phyloP scores from a whole-genome alignment of 805 yeast genomes.

The Ogataea pini region DNA sequence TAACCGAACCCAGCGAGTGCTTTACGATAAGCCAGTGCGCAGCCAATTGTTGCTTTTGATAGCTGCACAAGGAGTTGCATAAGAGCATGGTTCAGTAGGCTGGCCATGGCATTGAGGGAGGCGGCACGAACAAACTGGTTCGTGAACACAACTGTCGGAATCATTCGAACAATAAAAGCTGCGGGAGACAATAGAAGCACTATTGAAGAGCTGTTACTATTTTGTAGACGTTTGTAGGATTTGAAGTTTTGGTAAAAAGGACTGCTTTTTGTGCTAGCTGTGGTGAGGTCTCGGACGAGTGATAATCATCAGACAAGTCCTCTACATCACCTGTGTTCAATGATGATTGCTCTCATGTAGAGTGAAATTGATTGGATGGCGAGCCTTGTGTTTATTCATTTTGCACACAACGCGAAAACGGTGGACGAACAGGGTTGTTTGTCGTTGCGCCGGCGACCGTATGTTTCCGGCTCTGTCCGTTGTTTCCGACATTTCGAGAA shows the following conservation, averaged over 20 bases:
- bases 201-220: background rate
- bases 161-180: conserved; percentile 4
- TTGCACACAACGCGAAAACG: background rate
- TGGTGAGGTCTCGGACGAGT: background rate
- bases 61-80: background rate
- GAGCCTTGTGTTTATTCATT: background rate
- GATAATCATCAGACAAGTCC: too few species aligned
- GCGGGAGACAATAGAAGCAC: conserved; percentile 1
- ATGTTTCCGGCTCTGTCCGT: background rate
- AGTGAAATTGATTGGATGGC: background rate
- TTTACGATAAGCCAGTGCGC: background rate
- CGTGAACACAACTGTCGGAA: conserved; percentile 6
- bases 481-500: conserved; percentile 2
- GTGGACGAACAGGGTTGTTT: background rate
- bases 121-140: background rate
- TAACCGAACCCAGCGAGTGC: background rate
- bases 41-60: background rate
- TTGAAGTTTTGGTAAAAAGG: background rate
- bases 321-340: too few species aligned
- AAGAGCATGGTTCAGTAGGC: background rate
- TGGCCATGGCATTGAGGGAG: background rate
- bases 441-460: background rate
- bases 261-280: background rate
- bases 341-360: background rate
- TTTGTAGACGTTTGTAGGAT: background rate